A percentile compares a stretch with the other conserved stretches of the same genome.
phyloP scores from a whole-genome alignment of 352 stramenopile species.

The Bremia lactucae region DNA sequence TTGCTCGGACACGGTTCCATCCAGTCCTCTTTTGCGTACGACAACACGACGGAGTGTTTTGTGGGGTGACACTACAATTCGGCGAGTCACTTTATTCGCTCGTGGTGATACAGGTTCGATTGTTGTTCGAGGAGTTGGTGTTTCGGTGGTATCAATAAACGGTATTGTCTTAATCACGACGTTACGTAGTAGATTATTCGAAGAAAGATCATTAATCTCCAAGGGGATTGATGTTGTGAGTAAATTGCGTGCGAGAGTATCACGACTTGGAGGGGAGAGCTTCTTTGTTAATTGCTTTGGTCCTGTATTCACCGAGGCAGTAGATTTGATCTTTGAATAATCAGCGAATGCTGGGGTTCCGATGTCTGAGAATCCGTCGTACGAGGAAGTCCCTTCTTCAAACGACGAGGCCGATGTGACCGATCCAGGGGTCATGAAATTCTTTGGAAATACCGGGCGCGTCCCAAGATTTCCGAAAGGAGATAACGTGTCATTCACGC shows the following conservation, averaged over 20 bases:
- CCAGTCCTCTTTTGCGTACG: slow-evolving; percentile 6
- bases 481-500: slow-evolving; percentile 3
- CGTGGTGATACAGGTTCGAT: slow-evolving; percentile 7
- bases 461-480: slow-evolving; percentile 16
- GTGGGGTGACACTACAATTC: slow-evolving; percentile 13
- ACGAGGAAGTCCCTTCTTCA: slow-evolving; percentile 18
- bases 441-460: slow-evolving; percentile 20
- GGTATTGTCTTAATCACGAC: slow-evolving; percentile 19
- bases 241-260: slow-evolving; percentile 13
- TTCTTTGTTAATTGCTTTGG: slow-evolving; percentile 23
- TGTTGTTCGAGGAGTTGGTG: background rate
- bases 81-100: slow-evolving; percentile 10
- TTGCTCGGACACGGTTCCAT: slow-evolving; percentile 13
- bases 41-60: slow-evolving; percentile 18
- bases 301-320: background rate
- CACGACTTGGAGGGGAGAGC: slow-evolving; percentile 23
- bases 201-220: background rate
- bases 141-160: background rate
- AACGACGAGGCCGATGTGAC: slow-evolving; percentile 27
- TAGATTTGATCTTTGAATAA: background rate
- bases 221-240: background rate
- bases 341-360: slow-evolving; percentile 11
- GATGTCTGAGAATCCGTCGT: slow-evolving; percentile 20
- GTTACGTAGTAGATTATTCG: slow-evolving; percentile 5
- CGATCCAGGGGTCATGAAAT: slow-evolving; percentile 22